These are phyloP conservation scores for Phytopythium mirpurense DNA, from an alignment of 352 stramenopile species.

Conservation along the genomic window DNA sequence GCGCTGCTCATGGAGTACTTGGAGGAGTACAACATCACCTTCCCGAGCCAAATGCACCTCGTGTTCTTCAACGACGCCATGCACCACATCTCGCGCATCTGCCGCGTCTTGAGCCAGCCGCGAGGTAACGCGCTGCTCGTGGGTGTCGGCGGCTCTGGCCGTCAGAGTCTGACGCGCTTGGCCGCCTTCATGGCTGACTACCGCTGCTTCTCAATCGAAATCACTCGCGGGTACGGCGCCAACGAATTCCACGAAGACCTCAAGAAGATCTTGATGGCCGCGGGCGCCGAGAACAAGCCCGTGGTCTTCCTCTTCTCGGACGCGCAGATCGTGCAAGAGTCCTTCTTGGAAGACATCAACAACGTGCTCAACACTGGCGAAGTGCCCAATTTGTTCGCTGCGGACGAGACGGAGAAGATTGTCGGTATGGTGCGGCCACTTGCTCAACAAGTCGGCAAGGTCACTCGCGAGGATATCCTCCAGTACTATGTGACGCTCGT, in stretches of 20 bases:
- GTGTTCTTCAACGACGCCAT: constrained; percentile 96
- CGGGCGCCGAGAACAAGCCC: constrained; percentile 81
- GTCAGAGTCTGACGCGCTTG: constrained; percentile 89
- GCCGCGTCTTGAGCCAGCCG: constrained; percentile 89
- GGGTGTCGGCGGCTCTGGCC: constrained; percentile 87
- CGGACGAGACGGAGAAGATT: constrained; percentile 91
- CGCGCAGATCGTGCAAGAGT: constrained; percentile 91
- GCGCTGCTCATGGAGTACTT: constrained; percentile 86
- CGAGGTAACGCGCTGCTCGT: constrained; percentile 91
- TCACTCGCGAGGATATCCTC: constrained; percentile 80
- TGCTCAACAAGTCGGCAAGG: constrained; percentile 69
- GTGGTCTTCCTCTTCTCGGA: constrained; percentile 93
- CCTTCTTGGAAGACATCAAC: constrained; percentile 94
- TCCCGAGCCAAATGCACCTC: constrained; percentile 91
- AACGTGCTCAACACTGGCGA: constrained; percentile 93
- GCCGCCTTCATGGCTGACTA: constrained; percentile 91
- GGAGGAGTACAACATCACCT: constrained; percentile 95
- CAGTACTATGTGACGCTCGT: constrained; percentile 90
- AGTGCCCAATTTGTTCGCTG: constrained; percentile 90
- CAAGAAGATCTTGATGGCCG: constrained; percentile 88
- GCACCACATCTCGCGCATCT: constrained; percentile 91
- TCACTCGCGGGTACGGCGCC: constrained; percentile 87
- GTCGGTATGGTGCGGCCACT: constrained; percentile 77
- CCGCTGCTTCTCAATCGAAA: constrained; percentile 90
- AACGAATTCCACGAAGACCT: constrained; percentile 92